Base-by-base conservation (phyloP, 2,329 filamentous ascomycete genomes). In the Fusarium torulosum region DNA sequence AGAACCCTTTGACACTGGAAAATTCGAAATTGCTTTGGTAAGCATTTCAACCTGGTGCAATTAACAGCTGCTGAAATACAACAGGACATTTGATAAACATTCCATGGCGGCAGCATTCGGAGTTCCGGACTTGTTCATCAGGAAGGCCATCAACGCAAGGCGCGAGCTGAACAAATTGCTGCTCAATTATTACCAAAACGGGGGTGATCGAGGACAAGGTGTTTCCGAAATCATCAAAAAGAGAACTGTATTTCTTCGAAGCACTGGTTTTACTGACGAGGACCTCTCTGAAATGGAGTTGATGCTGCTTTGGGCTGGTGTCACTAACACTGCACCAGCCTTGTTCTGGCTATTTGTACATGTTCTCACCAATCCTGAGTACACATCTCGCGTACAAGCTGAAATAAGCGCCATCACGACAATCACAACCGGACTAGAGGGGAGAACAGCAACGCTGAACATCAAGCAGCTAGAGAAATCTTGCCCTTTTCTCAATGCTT, bases 401-500 rank as follows among this genome's bases (percentile, higher is more conserved):
- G 81, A 82, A 56, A 66, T 79, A 3, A 52, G 69, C 6, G 54
- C 63, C 0, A 62, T 77, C 6, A 40, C 52, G 0, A 33, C n/a
- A 1, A 35, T 71, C 0, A 23, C 20, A 2, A 4, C 41, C 7
- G 38, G 35, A 1, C 11, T 21, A 0, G n/a, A 27, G 2, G 52
- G 52, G 4, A 59, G 54, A 20, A 47, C 38, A 3, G 74, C 67
- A 9, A 74, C 63, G 0, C 70, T 84, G 9, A 74, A 80, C 37
- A 73, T 77, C 38, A 67, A 63, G 1, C 65, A 66, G 3, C 69
- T 85, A 8, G 76, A 79, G 42, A 72, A 78, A 9, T 47, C 69
- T 2, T 83, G 80, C 54, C 80, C 81, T 0, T 72, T 83, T 5
- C 69, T 85, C 19, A 72, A 79, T 25, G 79, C 80, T 9, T 76